phyloP scores from a whole-genome alignment of 345 rosid species.

The Salix purpurea region DNA sequence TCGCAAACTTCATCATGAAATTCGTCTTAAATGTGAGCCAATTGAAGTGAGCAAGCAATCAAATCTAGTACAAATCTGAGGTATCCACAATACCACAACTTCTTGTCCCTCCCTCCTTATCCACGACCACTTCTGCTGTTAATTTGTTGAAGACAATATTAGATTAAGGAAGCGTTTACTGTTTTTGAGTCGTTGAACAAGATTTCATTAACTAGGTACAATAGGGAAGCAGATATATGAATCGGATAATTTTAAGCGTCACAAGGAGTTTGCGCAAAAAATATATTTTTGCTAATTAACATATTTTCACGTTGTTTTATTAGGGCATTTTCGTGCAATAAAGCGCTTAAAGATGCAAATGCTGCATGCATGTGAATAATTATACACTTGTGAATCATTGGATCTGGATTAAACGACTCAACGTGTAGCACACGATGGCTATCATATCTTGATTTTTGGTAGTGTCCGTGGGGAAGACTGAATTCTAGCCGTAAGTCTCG shows the following conservation, averaged over 20 bases:
- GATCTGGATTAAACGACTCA: conserved; percentile 15
- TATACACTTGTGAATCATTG: conserved; percentile 28
- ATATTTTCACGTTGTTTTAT: no score
- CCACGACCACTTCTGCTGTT: background rate
- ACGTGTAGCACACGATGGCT: conserved; percentile 27
- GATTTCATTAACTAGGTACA: no score
- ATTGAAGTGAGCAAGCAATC: conserved; percentile 5
- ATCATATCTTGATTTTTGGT: conserved; percentile 16
- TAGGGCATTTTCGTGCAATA: no score
- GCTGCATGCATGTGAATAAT: background rate
- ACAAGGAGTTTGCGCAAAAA: no score
- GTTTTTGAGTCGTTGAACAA: background rate
- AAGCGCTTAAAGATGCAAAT: no score
- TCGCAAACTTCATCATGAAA: conserved; percentile 6
- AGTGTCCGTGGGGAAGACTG: conserved; percentile 15
- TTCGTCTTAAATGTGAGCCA: conserved; percentile 1
- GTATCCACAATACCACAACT: background rate
- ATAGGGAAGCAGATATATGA: no score
- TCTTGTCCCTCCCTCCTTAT: no score
- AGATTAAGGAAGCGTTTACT: background rate
- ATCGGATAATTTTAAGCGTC: no score
- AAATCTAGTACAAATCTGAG: conserved; percentile 1
- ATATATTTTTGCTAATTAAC: no score
- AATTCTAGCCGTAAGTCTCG: conserved; percentile 49
- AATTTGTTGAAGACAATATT: background rate